A percentile compares a stretch with the other conserved stretches of the same genome.
phyloP scores from a whole-genome alignment of 1,139 yeast genomes.

The Zhuliangozyma blackwelliae region DNA sequence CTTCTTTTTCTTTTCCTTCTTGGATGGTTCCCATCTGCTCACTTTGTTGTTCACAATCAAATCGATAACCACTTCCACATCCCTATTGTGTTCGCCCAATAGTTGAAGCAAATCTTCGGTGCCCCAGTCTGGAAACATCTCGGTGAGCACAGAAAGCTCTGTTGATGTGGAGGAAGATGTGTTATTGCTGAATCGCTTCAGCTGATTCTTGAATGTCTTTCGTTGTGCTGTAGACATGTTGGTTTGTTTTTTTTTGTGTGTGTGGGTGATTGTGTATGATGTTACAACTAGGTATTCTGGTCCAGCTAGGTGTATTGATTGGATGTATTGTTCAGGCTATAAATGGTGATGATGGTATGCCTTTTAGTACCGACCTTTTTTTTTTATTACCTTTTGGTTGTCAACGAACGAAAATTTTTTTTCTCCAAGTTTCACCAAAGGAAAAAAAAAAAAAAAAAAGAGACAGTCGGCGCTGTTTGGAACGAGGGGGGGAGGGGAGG shows the following conservation, averaged over 20 bases:
- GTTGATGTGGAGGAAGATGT: conserved; percentile 14
- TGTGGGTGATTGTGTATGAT: conserved; percentile 4
- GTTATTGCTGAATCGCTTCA: conserved; percentile 37
- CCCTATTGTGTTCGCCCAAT: conserved; percentile 66
- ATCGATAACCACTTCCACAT: conserved; percentile 75
- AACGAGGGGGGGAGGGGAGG: too few relatives aligned
- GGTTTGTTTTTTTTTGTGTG: conserved; percentile 1
- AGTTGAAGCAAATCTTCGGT: conserved; percentile 76
- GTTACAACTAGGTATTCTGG: conserved; percentile 1
- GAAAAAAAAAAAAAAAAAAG: neutral
- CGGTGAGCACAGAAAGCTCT: conserved; percentile 60
- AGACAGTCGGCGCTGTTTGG: too few relatives aligned
- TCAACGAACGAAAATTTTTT: neutral
- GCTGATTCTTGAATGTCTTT: conserved; percentile 42
- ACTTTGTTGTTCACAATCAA: conserved; percentile 81
- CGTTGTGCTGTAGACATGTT: conserved; percentile 31
- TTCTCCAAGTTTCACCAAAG: neutral
- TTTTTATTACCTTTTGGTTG: neutral
- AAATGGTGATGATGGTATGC: neutral
- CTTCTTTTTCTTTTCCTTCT: conserved; percentile 46
- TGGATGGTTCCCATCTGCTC: conserved; percentile 56
- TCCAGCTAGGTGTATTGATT: neutral
- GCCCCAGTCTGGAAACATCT: conserved; percentile 95
- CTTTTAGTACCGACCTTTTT: neutral
- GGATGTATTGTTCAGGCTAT: neutral